These are phyloP conservation scores for Gossypium australe DNA, from an alignment of 345 rosid species.

Conservation along the genomic window DNA sequence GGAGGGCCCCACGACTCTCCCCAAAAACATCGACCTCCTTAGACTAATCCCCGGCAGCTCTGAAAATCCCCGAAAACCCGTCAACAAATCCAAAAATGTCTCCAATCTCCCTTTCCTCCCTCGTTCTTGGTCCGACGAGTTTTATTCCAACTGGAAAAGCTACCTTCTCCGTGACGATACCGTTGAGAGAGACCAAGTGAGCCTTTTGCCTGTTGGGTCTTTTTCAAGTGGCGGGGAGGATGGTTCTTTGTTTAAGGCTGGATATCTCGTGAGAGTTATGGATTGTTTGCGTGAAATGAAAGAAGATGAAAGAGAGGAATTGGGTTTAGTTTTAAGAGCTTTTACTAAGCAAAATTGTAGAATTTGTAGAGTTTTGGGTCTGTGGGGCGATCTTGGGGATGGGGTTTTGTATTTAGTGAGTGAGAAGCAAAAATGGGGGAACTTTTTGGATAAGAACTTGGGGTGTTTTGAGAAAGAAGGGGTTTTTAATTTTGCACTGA, in stretches of 20 bases:
- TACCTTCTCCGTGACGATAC: conserved; percentile 46
- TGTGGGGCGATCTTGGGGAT: conserved; percentile 66
- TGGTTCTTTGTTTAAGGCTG: conserved; percentile 39
- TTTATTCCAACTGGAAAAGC: conserved; percentile 55
- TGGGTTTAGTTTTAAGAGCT: conserved; percentile 34
- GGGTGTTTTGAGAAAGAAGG: conserved; percentile 27
- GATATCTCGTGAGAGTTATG: conserved; percentile 48
- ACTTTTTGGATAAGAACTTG: conserved; percentile 17
- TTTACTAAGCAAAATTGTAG: conserved; percentile 25
- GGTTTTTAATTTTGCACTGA: conserved; percentile 44
- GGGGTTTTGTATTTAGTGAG: conserved; percentile 56
- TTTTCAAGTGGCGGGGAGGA: conserved; percentile 18
- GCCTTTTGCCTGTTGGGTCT: conserved; percentile 45
- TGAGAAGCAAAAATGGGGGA: conserved; percentile 31
- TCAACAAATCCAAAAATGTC: neutral
- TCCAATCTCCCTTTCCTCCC: conserved; percentile 35
- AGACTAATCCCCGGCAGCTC: conserved; percentile 34
- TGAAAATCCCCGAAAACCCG: conserved; percentile 11
- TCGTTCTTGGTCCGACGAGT: conserved; percentile 59
- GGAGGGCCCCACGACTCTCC: conserved; percentile 69
- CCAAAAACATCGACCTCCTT: conserved; percentile 83
- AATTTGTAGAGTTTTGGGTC: conserved; percentile 49
- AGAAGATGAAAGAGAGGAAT: conserved; percentile 41
- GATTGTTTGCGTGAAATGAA: conserved; percentile 47
- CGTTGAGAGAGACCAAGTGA: conserved; percentile 35